These are phyloP conservation scores for Leishmania arabica DNA, from an alignment of 208 protist genomes.

Conservation along the genomic window DNA sequence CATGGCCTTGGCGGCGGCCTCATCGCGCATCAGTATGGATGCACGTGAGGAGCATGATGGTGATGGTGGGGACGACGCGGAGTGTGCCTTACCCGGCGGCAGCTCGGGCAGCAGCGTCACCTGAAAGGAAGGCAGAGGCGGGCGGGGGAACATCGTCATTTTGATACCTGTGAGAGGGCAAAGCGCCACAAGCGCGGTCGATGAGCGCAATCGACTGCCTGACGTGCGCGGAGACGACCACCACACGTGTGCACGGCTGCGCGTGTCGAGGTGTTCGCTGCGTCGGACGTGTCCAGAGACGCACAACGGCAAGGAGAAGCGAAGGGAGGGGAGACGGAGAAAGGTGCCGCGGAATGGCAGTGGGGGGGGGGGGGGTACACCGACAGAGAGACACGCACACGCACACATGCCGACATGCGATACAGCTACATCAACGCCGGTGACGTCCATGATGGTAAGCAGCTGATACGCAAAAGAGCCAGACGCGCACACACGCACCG, in stretches of 20 bases:
- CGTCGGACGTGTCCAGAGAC: neutral
- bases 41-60: slow-evolving; percentile 1
- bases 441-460: neutral
- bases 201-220: neutral
- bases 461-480: neutral
- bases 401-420: neutral
- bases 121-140: slow-evolving; percentile 24
- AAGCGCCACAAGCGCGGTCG: neutral
- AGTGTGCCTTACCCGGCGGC: neutral
- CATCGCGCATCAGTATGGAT: slow-evolving; percentile 8
- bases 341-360: neutral
- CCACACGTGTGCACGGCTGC: neutral
- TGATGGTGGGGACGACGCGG: neutral
- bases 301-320: neutral
- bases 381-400: neutral
- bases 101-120: slow-evolving; percentile 30
- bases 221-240: neutral
- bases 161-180: neutral
- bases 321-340: neutral
- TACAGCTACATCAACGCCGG: neutral
- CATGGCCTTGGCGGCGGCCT: slow-evolving; percentile 35
- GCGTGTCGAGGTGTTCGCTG: slow-evolving; percentile 2
- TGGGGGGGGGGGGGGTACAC: neutral
- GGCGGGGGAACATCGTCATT: slow-evolving; percentile 22
- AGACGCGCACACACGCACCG: neutral